phyloP scores from a whole-genome alignment of 331 rosid species.

The Malus hybrid region DNA sequence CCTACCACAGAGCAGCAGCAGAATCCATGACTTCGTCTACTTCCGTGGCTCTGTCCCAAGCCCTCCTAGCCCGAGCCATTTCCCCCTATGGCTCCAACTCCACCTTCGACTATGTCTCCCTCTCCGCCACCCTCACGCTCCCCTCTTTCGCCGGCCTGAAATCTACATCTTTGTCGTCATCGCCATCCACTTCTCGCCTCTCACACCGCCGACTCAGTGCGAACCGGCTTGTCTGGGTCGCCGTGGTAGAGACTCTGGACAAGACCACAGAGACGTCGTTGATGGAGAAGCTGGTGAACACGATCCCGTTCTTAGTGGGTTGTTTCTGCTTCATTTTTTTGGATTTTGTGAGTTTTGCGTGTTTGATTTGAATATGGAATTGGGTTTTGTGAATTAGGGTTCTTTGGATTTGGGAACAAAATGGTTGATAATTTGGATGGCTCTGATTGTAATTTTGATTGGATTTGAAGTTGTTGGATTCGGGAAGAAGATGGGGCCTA shows the following conservation, averaged over 20 bases:
- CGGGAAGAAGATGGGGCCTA: too few relatives aligned
- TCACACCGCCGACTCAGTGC: conserved; percentile 17
- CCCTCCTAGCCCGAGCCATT: conserved; percentile 2
- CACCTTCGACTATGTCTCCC: conserved; percentile 37
- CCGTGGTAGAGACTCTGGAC: conserved; percentile 40
- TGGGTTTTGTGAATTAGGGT: not conserved
- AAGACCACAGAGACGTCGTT: conserved; percentile 51
- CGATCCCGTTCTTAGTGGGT: conserved; percentile 68
- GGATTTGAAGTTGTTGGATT: too few relatives aligned
- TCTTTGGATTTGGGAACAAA: not conserved
- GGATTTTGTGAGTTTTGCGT: not conserved
- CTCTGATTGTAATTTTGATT: too few relatives aligned
- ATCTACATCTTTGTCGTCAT: conserved; percentile 14
- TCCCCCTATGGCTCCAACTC: conserved; percentile 34
- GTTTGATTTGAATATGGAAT: not conserved
- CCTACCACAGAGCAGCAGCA: too few relatives aligned
- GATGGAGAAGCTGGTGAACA: conserved; percentile 75
- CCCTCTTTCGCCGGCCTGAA: conserved; percentile 49
- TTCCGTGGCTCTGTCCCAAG: too few relatives aligned
- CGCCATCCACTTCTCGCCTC: not conserved
- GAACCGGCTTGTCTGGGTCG: conserved; percentile 23
- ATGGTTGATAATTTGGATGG: too few relatives aligned
- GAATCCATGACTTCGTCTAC: too few relatives aligned
- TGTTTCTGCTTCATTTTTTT: not conserved
- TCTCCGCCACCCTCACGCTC: conserved; percentile 31